These are phyloP conservation scores for Penicillium glabrum DNA, from an alignment of 2,329 filamentous ascomycete species.

Conservation along the genomic window DNA sequence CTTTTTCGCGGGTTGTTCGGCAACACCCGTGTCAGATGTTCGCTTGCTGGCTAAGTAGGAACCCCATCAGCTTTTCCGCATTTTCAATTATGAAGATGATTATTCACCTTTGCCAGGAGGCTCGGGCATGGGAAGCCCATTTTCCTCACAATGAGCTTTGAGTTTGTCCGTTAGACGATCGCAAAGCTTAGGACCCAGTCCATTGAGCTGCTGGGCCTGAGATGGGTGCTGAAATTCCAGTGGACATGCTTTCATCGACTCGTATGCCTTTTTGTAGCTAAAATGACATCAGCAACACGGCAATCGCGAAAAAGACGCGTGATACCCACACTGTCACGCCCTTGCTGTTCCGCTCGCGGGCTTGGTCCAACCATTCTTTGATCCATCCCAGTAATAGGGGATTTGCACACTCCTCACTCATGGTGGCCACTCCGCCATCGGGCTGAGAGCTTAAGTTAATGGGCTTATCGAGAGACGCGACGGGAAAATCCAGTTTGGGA, in stretches of 20 bases:
- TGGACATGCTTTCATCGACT: constrained; percentile 74
- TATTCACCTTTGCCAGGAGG: constrained; percentile 48
- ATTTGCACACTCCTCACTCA: constrained; percentile 59
- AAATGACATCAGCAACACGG: constrained; percentile 5
- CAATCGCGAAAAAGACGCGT: not conserved
- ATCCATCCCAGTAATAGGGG: constrained; percentile 71
- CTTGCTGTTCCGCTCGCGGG: constrained; percentile 68
- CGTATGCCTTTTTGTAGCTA: constrained; percentile 74
- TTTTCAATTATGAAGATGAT: not conserved
- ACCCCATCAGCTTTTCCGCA: too few relatives aligned
- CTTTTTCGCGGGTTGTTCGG: constrained; percentile 55
- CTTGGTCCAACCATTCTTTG: constrained; percentile 73
- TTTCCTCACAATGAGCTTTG: constrained; percentile 60
- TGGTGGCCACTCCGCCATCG: constrained; percentile 16
- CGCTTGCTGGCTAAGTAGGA: constrained; percentile 27
- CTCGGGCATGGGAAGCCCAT: constrained; percentile 68
- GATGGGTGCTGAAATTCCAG: constrained; percentile 70
- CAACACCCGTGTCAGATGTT: constrained; percentile 28
- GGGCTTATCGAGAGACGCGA: constrained; percentile 9
- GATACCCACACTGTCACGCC: constrained; percentile 55
- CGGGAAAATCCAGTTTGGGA: constrained; percentile 20
- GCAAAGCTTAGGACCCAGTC: constrained; percentile 71
- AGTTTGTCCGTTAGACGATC: constrained; percentile 63
- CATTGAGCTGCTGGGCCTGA: constrained; percentile 70
- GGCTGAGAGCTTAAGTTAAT: not conserved